Percentiles rank a stretch among this genome's conserved stretches.
Evolutionary conservation across 78 protist genomes (phyloP).

Genomic region (Isochrysis galbana): DNA sequence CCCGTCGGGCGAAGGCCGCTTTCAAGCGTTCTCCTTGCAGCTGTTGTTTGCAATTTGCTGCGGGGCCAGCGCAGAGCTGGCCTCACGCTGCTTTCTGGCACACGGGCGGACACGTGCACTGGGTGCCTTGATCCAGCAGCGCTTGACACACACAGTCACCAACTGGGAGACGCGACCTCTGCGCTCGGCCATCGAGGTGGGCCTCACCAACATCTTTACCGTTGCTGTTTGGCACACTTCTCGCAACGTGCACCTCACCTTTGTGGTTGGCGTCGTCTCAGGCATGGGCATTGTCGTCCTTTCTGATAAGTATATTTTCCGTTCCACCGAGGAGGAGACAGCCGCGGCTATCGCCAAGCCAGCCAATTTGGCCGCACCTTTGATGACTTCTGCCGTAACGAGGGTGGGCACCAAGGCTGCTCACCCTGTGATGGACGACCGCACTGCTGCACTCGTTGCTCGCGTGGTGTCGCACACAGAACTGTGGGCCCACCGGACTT

Average conservation of each 20-base stretch:
- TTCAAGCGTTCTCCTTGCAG: background rate
- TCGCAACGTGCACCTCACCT: background rate
- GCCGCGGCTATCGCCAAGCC: too few relatives aligned
- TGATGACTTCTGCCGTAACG: too few relatives aligned
- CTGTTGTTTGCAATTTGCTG: background rate
- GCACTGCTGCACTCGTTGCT: background rate
- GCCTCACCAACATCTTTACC: background rate
- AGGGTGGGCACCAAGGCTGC: too few relatives aligned
- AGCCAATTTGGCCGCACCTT: too few relatives aligned
- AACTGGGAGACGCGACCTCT: constrained; percentile 5
- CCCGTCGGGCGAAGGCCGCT: background rate
- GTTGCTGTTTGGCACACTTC: background rate
- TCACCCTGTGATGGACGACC: too few relatives aligned
- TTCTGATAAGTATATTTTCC: background rate
- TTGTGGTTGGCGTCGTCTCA: background rate
- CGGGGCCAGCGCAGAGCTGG: background rate
- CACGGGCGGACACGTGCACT: background rate
- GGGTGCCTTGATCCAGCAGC: background rate
- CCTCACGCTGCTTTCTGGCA: background rate
- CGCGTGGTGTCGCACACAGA: background rate
- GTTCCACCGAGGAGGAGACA: background rate
- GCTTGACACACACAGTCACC: background rate
- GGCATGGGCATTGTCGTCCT: background rate
- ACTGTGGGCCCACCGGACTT: background rate
- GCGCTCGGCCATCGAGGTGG: background rate